phyloP scores from a whole-genome alignment of 2,329 filamentous ascomycete genomes.

The Lecanoromycetidae sp. region DNA sequence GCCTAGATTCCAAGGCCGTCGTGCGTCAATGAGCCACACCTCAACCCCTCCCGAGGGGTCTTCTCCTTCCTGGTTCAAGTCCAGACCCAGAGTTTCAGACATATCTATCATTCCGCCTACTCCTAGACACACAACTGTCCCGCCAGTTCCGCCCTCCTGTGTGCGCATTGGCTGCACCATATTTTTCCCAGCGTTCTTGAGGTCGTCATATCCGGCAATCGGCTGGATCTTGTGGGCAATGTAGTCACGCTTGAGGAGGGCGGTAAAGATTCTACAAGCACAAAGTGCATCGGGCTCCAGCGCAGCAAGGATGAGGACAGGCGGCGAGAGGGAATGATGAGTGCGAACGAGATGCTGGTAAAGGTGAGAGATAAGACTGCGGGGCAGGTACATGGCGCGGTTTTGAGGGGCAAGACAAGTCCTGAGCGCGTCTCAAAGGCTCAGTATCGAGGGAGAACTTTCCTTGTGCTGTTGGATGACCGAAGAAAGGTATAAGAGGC shows the following conservation, averaged over 20 bases:
- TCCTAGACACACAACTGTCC: constrained; percentile 81
- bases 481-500: too few species aligned
- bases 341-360: constrained; percentile 80
- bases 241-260: constrained; percentile 91
- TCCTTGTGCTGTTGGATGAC: too few species aligned
- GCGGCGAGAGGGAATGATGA: constrained; percentile 79
- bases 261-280: constrained; percentile 84
- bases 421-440: too few species aligned
- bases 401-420: too few species aligned
- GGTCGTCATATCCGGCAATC: constrained; percentile 80
- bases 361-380: constrained; percentile 74
- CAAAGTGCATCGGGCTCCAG: constrained; percentile 93
- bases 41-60: constrained; percentile 69
- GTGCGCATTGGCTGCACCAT: constrained; percentile 79
- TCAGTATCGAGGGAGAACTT: too few species aligned
- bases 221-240: constrained; percentile 96
- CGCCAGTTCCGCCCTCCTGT: constrained; percentile 69
- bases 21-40: constrained; percentile 85
- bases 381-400: constrained; percentile 76
- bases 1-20: constrained; percentile 84
- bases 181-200: constrained; percentile 65
- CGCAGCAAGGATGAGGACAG: constrained; percentile 80
- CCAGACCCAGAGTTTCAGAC: constrained; percentile 64
- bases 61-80: constrained; percentile 52
- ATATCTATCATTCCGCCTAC: constrained; percentile 87